Evolutionary conservation across 2,329 filamentous ascomycete genomes (phyloP).

Genomic region (Penicillium sp.): DNA sequence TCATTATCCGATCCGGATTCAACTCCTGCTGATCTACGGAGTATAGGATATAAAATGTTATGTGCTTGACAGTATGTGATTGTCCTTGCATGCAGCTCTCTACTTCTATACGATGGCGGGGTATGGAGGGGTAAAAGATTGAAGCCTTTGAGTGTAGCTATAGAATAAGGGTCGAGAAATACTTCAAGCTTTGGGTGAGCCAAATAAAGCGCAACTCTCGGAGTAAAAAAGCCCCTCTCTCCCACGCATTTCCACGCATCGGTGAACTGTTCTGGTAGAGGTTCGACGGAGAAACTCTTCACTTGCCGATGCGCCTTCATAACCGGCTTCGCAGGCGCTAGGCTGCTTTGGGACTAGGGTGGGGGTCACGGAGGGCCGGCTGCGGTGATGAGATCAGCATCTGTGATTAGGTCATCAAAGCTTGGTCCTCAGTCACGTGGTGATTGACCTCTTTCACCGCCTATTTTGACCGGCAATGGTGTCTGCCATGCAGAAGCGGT

Average conservation of each 20-base stretch:
- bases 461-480: neutral
- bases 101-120: conserved; percentile 14
- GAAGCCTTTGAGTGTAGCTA: no score
- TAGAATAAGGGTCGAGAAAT: neutral
- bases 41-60: neutral
- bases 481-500: neutral
- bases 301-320: conserved; percentile 19
- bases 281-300: conserved; percentile 21
- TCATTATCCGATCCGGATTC: conserved; percentile 19
- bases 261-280: conserved; percentile 29
- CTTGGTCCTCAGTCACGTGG: conserved; percentile 4
- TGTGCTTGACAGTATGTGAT: neutral
- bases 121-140: conserved; percentile 21
- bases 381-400: neutral
- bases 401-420: conserved; percentile 8
- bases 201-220: neutral
- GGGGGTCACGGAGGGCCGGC: conserved; percentile 24
- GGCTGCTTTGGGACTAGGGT: conserved; percentile 30
- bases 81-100: conserved; percentile 7
- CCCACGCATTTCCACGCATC: conserved; percentile 19
- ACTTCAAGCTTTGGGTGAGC: neutral
- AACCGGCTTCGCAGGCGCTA: conserved; percentile 25
- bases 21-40: neutral
- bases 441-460: neutral
- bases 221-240: neutral